Conservation (phyloP, 768 basidiomycete species). For the Rhodotorula taiwanensis region DNA sequence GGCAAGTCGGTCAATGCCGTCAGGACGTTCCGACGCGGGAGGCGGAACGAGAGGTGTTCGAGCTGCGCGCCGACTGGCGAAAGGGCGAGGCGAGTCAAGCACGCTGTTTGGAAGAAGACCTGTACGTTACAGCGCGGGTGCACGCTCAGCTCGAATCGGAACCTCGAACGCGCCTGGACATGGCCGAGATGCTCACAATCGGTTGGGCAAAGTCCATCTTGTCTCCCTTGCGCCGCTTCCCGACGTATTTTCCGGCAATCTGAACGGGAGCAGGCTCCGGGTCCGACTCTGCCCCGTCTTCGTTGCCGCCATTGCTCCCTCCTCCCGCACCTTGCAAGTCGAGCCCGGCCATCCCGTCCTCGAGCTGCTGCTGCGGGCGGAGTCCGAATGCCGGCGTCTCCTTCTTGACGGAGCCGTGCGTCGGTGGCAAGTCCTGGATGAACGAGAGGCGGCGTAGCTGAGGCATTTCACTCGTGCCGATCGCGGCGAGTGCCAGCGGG, state of each 20-base stretch:
- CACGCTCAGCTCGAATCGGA: background rate
- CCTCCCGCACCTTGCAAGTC: background rate
- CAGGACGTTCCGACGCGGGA: slow-evolving; percentile 61
- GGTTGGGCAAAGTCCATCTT: slow-evolving; percentile 61
- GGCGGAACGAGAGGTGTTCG: slow-evolving; percentile 59
- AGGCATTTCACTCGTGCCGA: slow-evolving; percentile 50
- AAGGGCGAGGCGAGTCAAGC: slow-evolving; percentile 50
- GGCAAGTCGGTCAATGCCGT: slow-evolving; percentile 46
- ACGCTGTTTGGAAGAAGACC: slow-evolving; percentile 47
- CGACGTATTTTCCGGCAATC: slow-evolving; percentile 1
- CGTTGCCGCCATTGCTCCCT: slow-evolving; percentile 1
- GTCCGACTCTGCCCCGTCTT: background rate
- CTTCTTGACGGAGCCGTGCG: slow-evolving; percentile 31
- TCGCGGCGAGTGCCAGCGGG: slow-evolving; percentile 57
- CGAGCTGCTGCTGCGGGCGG: slow-evolving; percentile 35
- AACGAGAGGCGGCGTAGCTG: slow-evolving; percentile 45
- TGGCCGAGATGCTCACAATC: slow-evolving; percentile 50
- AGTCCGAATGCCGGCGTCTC: slow-evolving; percentile 38
- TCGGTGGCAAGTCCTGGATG: slow-evolving; percentile 47
- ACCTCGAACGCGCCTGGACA: slow-evolving; percentile 39
- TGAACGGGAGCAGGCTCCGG: background rate
- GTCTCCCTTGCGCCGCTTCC: slow-evolving; percentile 45
- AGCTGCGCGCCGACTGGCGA: slow-evolving; percentile 51
- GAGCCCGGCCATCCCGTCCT: slow-evolving; percentile 9
- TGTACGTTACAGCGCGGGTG: background rate